phyloP scores from a whole-genome alignment of 163 green algal genomes.

The Picocystis sp. region DNA sequence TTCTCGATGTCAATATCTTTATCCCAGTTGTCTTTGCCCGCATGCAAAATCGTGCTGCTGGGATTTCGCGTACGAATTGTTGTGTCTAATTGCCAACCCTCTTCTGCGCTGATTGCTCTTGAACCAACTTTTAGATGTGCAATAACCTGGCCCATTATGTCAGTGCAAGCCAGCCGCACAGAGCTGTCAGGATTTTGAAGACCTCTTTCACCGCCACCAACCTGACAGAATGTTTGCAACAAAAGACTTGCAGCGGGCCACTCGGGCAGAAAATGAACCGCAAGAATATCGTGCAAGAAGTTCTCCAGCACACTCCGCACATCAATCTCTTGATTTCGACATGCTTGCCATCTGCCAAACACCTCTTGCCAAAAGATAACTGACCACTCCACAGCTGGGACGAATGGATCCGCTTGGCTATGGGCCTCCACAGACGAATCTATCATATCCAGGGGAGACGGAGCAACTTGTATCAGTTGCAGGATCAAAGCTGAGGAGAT shows the following conservation, averaged over 20 bases:
- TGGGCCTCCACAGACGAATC: conserved; percentile 10
- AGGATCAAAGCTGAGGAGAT: conserved; percentile 41
- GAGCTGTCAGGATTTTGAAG: conserved; percentile 28
- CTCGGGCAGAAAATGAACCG: conserved; percentile 30
- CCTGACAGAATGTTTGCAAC: conserved; percentile 35
- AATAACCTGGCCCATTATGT: conserved; percentile 39
- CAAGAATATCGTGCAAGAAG: conserved; percentile 35
- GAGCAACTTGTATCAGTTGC: conserved; percentile 45
- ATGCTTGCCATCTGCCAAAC: conserved; percentile 23
- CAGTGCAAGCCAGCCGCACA: conserved; percentile 36
- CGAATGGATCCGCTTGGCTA: conserved; percentile 14
- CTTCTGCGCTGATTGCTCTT: too few species aligned
- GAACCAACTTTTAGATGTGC: conserved; percentile 11
- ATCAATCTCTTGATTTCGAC: too few species aligned
- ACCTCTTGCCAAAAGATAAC: conserved; percentile 41
- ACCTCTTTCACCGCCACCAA: conserved; percentile 21
- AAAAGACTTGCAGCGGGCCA: conserved; percentile 48
- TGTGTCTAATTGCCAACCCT: too few species aligned
- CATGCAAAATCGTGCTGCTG: too few species aligned
- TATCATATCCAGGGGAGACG: conserved; percentile 16
- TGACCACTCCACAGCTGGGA: conserved; percentile 18
- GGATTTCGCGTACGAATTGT: too few species aligned
- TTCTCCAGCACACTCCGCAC: too few species aligned
- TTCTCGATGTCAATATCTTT: too few species aligned
- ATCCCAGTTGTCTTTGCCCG: too few species aligned